A percentile compares a stretch with the other conserved stretches of the same genome.
These are phyloP conservation scores for Dactylonectria estremocensis DNA, from an alignment of 2,329 filamentous ascomycete species.

Conservation along the genomic window DNA sequence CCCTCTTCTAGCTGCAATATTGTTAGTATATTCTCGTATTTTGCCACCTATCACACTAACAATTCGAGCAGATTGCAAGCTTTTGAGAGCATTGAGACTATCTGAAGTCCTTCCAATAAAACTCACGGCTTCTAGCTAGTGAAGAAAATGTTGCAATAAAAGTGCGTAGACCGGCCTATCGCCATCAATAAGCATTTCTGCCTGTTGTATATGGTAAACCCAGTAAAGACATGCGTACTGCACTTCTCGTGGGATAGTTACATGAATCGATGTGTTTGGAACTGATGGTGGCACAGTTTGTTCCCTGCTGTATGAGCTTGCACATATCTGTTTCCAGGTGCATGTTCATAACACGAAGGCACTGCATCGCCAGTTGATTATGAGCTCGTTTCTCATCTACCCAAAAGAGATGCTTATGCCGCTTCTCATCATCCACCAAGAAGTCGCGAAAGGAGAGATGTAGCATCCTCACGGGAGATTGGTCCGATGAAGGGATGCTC, in stretches of 20 bases:
- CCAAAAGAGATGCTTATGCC: too few species aligned
- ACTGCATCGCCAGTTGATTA: neutral
- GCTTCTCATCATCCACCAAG: too few species aligned
- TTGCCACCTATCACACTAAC: neutral
- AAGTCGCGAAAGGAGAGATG: too few species aligned
- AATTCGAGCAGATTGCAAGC: neutral
- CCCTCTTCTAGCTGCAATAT: neutral
- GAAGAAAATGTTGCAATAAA: slow-evolving; percentile 1
- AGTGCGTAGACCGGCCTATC: neutral
- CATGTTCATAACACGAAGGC: neutral
- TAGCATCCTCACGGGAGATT: too few species aligned
- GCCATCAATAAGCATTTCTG: neutral
- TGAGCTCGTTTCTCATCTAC: too few species aligned
- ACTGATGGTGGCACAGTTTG: neutral
- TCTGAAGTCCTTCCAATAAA: slow-evolving; percentile 1
- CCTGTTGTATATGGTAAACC: neutral
- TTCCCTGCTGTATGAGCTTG: neutral
- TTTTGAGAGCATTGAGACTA: neutral
- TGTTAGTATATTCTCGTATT: neutral
- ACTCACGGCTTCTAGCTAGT: slow-evolving; percentile 7
- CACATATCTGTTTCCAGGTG: slow-evolving; percentile 3
- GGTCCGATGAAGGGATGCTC: too few species aligned
- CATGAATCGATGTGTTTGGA: neutral
- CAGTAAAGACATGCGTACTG: slow-evolving; percentile 7
- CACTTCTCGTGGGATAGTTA: neutral